phyloP scores from a whole-genome alignment of 306 rosid species.

The Neltuma alba region DNA sequence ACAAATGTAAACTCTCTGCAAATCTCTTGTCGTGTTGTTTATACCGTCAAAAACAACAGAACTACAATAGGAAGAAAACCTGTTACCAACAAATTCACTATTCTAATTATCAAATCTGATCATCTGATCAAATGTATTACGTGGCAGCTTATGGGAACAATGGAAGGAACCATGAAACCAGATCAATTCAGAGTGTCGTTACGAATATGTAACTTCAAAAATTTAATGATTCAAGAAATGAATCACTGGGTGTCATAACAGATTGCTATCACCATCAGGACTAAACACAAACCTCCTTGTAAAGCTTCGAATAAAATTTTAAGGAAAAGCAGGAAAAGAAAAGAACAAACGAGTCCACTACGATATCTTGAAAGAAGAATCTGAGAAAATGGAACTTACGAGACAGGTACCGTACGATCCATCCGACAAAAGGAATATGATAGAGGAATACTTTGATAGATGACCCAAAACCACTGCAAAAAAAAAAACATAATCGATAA shows the following conservation, averaged over 20 bases:
- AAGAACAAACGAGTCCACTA: not conserved
- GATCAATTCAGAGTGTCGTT: not conserved
- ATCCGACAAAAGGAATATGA: slow-evolving; percentile 82
- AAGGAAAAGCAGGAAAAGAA: not conserved
- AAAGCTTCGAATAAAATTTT: not conserved
- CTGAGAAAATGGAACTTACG: slow-evolving; percentile 56
- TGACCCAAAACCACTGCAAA: slow-evolving; percentile 88
- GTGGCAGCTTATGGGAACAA: not conserved
- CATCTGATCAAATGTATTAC: not conserved
- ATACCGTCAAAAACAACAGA: not conserved
- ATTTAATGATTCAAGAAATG: not conserved
- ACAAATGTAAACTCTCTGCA: slow-evolving; percentile 8
- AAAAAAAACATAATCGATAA: slow-evolving; percentile 34
- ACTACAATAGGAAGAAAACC: not conserved
- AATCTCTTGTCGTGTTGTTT: not conserved
- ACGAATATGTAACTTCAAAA: not conserved
- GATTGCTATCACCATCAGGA: not conserved
- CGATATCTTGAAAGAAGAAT: slow-evolving; percentile 24
- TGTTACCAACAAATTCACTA: not conserved
- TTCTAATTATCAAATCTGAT: not conserved
- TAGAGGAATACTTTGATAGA: slow-evolving; percentile 74
- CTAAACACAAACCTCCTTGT: not conserved
- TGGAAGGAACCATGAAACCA: not conserved
- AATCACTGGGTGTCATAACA: not conserved
- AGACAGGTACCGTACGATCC: slow-evolving; percentile 71